Conservation (phyloP, 2,329 filamentous ascomycete species). For the Aureobasidium sp. region DNA sequence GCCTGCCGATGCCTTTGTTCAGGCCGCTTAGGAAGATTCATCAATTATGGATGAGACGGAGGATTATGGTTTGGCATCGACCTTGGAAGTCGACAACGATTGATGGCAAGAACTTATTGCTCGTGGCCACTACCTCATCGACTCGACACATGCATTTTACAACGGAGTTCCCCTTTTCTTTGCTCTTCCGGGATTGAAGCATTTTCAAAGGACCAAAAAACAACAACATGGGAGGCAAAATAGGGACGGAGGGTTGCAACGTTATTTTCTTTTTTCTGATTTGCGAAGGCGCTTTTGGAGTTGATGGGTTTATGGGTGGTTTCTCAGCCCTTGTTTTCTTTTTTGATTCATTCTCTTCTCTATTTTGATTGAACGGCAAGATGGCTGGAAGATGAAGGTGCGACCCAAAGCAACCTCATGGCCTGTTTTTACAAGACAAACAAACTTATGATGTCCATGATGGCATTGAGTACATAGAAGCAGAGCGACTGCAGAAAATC, state of each 20-base stretch:
- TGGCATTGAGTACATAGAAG: background rate
- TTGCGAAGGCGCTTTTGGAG: conserved; percentile 8
- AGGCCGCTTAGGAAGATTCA: conserved; percentile 6
- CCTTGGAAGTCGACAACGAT: background rate
- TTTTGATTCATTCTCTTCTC: background rate
- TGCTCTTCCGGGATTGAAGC: background rate
- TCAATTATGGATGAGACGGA: conserved; percentile 1
- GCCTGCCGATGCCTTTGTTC: conserved; percentile 36
- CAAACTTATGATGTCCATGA: background rate
- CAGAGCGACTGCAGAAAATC: background rate
- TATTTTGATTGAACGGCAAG: background rate
- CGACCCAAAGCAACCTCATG: background rate
- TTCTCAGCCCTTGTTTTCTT: background rate
- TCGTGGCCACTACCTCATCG: background rate
- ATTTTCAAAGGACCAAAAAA: conserved; percentile 10
- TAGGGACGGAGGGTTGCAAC: background rate
- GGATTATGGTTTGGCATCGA: background rate
- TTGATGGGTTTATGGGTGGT: background rate
- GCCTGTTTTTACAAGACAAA: background rate
- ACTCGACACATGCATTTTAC: background rate
- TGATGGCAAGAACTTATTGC: background rate
- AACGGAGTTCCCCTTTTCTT: background rate
- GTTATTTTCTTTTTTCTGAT: background rate
- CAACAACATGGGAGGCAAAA: background rate
- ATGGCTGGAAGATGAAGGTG: background rate